Conservation (phyloP, 78 protist genomes). For the Dictyostelium firmibasis region DNA sequence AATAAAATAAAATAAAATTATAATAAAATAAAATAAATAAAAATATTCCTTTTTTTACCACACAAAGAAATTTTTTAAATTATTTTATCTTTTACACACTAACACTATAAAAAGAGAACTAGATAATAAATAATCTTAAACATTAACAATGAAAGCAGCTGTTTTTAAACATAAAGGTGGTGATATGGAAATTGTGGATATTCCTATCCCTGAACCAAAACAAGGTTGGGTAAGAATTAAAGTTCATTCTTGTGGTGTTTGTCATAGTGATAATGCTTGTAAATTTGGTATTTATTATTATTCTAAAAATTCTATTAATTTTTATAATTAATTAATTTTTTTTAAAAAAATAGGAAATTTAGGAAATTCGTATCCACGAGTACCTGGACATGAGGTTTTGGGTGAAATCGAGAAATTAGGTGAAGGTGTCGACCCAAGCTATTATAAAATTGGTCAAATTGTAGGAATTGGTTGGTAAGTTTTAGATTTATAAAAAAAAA, state of each 20-base stretch:
- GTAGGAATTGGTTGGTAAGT: slow-evolving; percentile 81
- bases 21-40: too few relatives aligned
- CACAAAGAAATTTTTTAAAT: not conserved
- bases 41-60: not conserved
- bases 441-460: slow-evolving; percentile 24
- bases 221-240: not conserved
- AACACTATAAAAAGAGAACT: too few relatives aligned
- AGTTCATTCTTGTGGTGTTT: not conserved
- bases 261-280: not conserved
- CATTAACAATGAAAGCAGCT: not conserved
- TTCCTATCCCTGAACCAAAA: not conserved
- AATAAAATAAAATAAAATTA: too few relatives aligned
- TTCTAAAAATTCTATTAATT: too few relatives aligned
- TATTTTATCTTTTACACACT: not conserved
- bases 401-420: slow-evolving; percentile 73
- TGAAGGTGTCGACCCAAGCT: slow-evolving; percentile 15
- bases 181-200: not conserved
- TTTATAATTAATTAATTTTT: not conserved
- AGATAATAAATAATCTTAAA: not conserved
- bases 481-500: not conserved
- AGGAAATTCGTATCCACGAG: not conserved
- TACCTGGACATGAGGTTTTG: slow-evolving; percentile 54
- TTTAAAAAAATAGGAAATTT: not conserved
- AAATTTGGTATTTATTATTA: not conserved
- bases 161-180: not conserved